Conservation (phyloP, 2,329 filamentous ascomycete species). For the Biscogniauxia mediterranea region DNA sequence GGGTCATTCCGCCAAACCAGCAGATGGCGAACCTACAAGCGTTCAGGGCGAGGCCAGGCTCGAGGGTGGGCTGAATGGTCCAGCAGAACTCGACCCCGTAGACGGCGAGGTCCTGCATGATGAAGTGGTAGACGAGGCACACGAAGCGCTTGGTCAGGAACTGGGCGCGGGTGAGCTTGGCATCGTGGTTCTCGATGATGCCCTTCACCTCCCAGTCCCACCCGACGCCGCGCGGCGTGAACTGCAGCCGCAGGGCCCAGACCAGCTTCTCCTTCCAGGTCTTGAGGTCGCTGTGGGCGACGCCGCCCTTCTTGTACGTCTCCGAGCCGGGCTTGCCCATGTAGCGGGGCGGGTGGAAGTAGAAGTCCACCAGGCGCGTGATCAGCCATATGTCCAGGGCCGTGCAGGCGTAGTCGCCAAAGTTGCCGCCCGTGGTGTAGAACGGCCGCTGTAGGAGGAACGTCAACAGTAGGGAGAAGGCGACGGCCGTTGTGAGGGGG, state of each 20-base stretch:
- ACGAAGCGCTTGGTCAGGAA: conserved; percentile 5
- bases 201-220: conserved; percentile 21
- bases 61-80: conserved; percentile 1
- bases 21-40: conserved; percentile 3
- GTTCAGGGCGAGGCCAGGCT: neutral
- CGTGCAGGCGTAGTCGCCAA: conserved; percentile 9
- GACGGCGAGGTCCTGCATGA: conserved; percentile 8
- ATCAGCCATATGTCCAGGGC: conserved; percentile 2
- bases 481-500: neutral
- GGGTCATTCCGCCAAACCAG: conserved; percentile 14
- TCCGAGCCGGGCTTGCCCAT: conserved; percentile 3
- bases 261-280: conserved; percentile 9
- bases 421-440: conserved; percentile 9
- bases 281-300: conserved; percentile 1
- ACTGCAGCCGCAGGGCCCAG: conserved; percentile 8
- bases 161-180: conserved; percentile 1
- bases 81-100: conserved; percentile 13
- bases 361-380: conserved; percentile 4
- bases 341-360: conserved; percentile 6
- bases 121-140: conserved; percentile 1
- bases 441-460: conserved; percentile 7
- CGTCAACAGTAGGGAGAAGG: neutral
- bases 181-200: conserved; percentile 8
- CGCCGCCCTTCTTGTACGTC: neutral
- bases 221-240: conserved; percentile 13